Conservation (phyloP, 306 rosid species). For the Spatholobus suberectus region DNA sequence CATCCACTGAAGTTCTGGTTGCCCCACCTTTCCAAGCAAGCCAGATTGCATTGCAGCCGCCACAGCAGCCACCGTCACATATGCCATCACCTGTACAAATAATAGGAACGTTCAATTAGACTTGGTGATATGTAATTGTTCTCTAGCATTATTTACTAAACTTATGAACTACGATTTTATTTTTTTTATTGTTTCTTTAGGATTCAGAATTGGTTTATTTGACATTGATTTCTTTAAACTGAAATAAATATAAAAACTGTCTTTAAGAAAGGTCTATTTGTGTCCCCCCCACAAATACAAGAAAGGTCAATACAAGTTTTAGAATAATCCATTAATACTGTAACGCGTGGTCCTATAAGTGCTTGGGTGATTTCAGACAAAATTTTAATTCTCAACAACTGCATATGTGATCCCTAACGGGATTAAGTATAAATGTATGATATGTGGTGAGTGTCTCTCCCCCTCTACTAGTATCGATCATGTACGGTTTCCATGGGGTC, state of each 20-base stretch:
- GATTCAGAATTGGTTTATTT: not conserved
- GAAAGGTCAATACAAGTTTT: not conserved
- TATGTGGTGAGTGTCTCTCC: not conserved
- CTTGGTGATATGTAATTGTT: not conserved
- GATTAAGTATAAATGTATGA: not conserved
- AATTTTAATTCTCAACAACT: constrained; percentile 14
- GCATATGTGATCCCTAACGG: not conserved
- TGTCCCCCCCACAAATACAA: not conserved
- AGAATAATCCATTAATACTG: not conserved
- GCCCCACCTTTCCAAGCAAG: constrained; percentile 67
- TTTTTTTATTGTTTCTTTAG: not conserved
- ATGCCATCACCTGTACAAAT: constrained; percentile 69
- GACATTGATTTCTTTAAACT: not conserved
- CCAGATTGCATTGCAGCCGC: constrained; percentile 75
- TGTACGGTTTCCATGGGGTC: constrained; percentile 6
- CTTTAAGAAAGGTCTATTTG: not conserved
- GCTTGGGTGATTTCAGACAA: not conserved
- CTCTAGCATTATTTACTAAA: not conserved
- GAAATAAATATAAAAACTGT: not conserved
- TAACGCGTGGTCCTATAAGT: not conserved
- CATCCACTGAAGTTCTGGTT: constrained; percentile 85
- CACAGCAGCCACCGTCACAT: constrained; percentile 69
- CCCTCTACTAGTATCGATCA: not conserved
- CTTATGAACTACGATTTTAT: not conserved
- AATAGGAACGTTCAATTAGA: not conserved